phyloP scores from a whole-genome alignment of 805 yeast species.

The Wickerhamiella sorbophila region DNA sequence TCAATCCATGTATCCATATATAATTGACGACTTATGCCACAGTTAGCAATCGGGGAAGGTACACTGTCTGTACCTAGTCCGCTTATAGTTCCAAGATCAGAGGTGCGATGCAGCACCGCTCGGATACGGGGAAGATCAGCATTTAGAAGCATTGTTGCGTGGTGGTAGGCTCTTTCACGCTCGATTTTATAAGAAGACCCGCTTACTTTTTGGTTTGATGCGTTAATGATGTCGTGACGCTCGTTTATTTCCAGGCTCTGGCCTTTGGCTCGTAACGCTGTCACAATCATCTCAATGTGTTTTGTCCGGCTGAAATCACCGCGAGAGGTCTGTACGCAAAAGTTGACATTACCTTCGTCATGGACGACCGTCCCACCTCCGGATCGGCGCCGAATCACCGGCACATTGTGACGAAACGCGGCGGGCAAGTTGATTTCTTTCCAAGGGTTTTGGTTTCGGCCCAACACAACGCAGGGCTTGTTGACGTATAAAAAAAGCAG shows the following conservation, averaged over 20 bases:
- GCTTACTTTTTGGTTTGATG: constrained; percentile 44
- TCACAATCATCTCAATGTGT: constrained; percentile 36
- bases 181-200: constrained; percentile 90
- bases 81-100: constrained; percentile 29
- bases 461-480: constrained; percentile 78
- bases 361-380: constrained; percentile 99
- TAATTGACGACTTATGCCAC: constrained; percentile 32
- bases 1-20: constrained; percentile 34
- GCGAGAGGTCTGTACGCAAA: constrained; percentile 61
- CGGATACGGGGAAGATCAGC: constrained; percentile 49
- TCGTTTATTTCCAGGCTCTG: constrained; percentile 38
- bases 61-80: constrained; percentile 59
- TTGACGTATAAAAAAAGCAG: constrained; percentile 64
- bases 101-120: constrained; percentile 37
- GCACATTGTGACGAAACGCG: constrained; percentile 37
- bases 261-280: constrained; percentile 24
- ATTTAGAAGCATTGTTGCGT: constrained; percentile 81
- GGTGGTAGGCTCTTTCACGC: constrained; percentile 74
- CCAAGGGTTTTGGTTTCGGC: constrained; percentile 95
- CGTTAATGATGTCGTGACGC: constrained; percentile 66
- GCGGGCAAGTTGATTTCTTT: constrained; percentile 57
- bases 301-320: constrained; percentile 44
- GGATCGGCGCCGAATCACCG: constrained; percentile 61
- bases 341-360: constrained; percentile 78
- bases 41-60: constrained; percentile 61